phyloP scores from a whole-genome alignment of 805 yeast genomes.

The Candida incommunis region DNA sequence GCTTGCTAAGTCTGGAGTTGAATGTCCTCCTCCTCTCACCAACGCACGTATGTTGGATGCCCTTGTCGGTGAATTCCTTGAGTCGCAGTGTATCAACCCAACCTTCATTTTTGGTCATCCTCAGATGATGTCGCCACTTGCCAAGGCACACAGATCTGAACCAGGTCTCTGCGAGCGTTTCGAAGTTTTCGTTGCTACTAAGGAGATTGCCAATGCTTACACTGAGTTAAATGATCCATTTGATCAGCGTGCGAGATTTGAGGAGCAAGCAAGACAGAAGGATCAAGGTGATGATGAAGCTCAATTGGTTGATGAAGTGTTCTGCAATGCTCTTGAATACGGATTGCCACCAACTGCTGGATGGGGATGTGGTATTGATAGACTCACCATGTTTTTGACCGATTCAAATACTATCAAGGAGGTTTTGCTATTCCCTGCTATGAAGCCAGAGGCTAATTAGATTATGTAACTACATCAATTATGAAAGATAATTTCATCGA shows the following conservation, averaged over 20 bases:
- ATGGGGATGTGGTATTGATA: conserved; percentile 99
- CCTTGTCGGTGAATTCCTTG: conserved; percentile 84
- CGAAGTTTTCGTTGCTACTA: conserved; percentile 96
- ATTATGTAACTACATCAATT: conserved; percentile 4
- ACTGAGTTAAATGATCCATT: conserved; percentile 98
- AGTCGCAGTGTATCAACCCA: conserved; percentile 90
- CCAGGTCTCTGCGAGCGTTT: conserved; percentile 97
- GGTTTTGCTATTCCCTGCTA: conserved; percentile 94
- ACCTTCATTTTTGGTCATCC: conserved; percentile 98
- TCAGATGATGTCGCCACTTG: conserved; percentile 98
- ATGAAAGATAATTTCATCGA: no score
- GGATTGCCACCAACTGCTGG: conserved; percentile 99
- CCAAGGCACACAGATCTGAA: conserved; percentile 81
- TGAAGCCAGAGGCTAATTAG: conserved; percentile 70
- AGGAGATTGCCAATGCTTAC: conserved; percentile 96
- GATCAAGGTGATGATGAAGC: conserved; percentile 99
- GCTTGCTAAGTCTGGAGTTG: conserved; percentile 66
- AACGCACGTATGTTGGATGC: conserved; percentile 98
- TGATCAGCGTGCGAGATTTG: conserved; percentile 94
- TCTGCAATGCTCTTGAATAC: conserved; percentile 94
- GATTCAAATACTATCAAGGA: conserved; percentile 95
- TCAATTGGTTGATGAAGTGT: conserved; percentile 87
- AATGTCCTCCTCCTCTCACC: conserved; percentile 84
- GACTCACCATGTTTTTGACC: conserved; percentile 95
- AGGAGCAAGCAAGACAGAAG: conserved; percentile 98